These are phyloP conservation scores for Hansfordia pulvinata DNA, from an alignment of 2,329 filamentous ascomycete species.

Conservation along the genomic window DNA sequence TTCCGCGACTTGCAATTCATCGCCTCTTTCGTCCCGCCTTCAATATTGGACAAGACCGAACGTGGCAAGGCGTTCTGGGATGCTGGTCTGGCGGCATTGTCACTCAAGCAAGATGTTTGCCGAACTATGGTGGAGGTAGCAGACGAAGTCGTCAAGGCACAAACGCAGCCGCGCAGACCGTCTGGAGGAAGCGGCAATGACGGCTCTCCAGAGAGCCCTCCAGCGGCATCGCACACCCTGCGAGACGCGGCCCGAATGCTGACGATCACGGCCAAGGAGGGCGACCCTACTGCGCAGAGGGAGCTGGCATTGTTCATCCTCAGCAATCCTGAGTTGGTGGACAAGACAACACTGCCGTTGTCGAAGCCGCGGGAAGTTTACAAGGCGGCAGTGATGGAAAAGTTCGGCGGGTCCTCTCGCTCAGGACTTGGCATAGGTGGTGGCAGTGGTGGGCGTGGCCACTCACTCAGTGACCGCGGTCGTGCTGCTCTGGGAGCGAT, in stretches of 20 bases:
- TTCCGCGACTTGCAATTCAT: slow-evolving; percentile 74
- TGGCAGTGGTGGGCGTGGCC: slow-evolving; percentile 17
- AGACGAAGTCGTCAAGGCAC: slow-evolving; percentile 53
- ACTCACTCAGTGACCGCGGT: slow-evolving; percentile 13
- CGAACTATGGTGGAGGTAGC: slow-evolving; percentile 70
- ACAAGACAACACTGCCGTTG: slow-evolving; percentile 68
- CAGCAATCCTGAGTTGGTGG: slow-evolving; percentile 75
- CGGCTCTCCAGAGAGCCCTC: slow-evolving; percentile 28
- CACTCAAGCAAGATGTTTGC: slow-evolving; percentile 77
- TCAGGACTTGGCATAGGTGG: no score
- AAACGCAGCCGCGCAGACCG: slow-evolving; percentile 47
- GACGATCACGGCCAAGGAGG: slow-evolving; percentile 88
- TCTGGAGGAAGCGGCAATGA: slow-evolving; percentile 20
- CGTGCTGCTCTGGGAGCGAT: background rate
- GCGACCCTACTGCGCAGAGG: slow-evolving; percentile 74
- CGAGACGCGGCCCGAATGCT: slow-evolving; percentile 79
- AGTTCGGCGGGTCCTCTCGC: no score
- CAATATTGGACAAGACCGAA: slow-evolving; percentile 47
- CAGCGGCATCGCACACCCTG: slow-evolving; percentile 52
- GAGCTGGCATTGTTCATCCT: slow-evolving; percentile 91
- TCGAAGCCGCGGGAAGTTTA: slow-evolving; percentile 81
- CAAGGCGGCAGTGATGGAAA: slow-evolving; percentile 73
- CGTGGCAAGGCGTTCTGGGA: slow-evolving; percentile 78
- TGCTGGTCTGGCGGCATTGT: slow-evolving; percentile 74
- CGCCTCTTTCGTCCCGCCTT: slow-evolving; percentile 48